Conservation (phyloP, 129 eudicot species). For the Chrysanthemum seticuspe region DNA sequence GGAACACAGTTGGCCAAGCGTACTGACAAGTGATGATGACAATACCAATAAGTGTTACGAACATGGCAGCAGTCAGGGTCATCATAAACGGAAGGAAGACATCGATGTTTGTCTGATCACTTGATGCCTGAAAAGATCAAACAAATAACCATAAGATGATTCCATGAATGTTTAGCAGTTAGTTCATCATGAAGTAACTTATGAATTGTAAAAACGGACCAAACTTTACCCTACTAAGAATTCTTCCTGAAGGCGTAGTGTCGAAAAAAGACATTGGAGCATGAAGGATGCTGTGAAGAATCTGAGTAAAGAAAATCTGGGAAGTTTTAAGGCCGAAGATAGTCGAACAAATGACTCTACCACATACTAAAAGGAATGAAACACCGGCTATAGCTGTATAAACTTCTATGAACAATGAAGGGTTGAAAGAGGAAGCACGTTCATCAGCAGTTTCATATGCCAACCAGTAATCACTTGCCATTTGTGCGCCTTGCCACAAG, state of each 20-base stretch:
- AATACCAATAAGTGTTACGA: slow-evolving; percentile 54
- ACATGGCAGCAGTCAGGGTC: slow-evolving; percentile 39
- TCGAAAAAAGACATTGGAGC: slow-evolving; percentile 97
- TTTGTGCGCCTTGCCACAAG: slow-evolving; percentile 47
- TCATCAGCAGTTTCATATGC: slow-evolving; percentile 67
- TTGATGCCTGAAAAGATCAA: slow-evolving; percentile 62
- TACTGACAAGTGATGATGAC: slow-evolving; percentile 77
- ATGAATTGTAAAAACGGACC: no score
- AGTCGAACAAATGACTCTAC: slow-evolving; percentile 43
- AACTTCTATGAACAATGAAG: slow-evolving; percentile 58
- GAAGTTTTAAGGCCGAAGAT: slow-evolving; percentile 65
- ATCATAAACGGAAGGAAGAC: slow-evolving; percentile 54
- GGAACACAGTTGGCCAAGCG: slow-evolving; percentile 79
- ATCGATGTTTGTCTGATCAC: slow-evolving; percentile 79
- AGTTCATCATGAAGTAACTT: no score
- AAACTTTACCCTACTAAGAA: slow-evolving; percentile 64
- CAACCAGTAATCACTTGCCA: slow-evolving; percentile 81
- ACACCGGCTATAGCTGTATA: slow-evolving; percentile 46
- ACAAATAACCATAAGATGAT: no score
- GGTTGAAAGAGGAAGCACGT: slow-evolving; percentile 51
- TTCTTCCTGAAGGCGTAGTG: slow-evolving; percentile 90
- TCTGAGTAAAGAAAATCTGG: slow-evolving; percentile 56
- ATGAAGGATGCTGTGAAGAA: slow-evolving; percentile 65
- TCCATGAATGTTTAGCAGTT: no score
- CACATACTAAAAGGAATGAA: slow-evolving; percentile 39